Evolutionary conservation across 139 green algal genomes (phyloP), one percentile per base, ranked within the genome.

Genomic region (Chlorella sorokiniana): DNA sequence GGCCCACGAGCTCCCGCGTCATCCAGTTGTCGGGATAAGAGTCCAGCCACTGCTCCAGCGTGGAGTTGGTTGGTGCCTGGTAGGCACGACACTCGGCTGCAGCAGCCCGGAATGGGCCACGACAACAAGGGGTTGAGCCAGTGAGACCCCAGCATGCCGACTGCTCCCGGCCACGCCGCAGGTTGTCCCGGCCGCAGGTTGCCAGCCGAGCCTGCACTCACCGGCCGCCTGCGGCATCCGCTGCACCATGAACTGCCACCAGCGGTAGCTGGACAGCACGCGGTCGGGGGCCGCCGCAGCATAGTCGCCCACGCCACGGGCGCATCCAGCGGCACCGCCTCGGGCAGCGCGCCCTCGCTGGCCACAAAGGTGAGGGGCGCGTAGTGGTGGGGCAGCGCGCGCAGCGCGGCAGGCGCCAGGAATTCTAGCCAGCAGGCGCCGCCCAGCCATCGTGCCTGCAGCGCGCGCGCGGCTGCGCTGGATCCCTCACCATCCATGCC

Each of bases 1-100:
- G 62, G 8, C 81, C 81, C 52, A 40, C 41, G n/a, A 85, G 69
- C 54, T 85, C 81, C 31, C 81, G 37, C 0, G 61, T 74, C 81
- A 82, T 81, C 81, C 79, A 81, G 44, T 85, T 85, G 63, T 79
- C 69, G 6, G 81, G 81, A 37, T 75, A 71, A 7, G 4, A 14
- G 1, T 35, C 38, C 9, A 85, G 67, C 81, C 81, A 85, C 52
- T 76, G 40, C 40, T 85, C 69, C 48, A 85, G 67, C 0, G 71
- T 85, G 51, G 81, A 40, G 31, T 85, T 85, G 16, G 70, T 25
- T 5, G 81, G 81, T 9, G 81, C 52, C 29, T 2, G 42, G 69
- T 85, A 85, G 38, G 81, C 81, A n/a, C 62, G 67, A 56, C 81
- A 85, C 70, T 85, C 69, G 22, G 81, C 75, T 81, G 75, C 75